Evolutionary conservation across 2,329 filamentous ascomycete genomes (phyloP), one percentile per base, ranked within the genome.

Genomic region (Biscogniauxia sp.): DNA sequence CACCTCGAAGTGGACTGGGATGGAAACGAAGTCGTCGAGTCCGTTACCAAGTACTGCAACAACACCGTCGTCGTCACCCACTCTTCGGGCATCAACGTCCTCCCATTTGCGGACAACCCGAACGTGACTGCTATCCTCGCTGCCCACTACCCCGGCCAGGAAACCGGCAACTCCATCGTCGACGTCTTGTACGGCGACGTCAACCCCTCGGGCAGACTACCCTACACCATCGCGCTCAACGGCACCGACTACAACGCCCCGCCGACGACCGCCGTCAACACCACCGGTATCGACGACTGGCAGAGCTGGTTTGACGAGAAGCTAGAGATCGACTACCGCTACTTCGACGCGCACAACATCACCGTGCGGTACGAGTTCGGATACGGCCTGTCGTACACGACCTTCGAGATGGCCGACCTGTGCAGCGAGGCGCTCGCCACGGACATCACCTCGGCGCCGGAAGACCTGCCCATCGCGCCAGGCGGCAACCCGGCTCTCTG

Each of bases 181-280:
- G 85, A 87, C 64, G 75, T 89, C 13, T 79, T 90, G 13, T 89
- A 86, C 68, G 86, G 87, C 45, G 80, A 79, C 56, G 79, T 82
- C 59, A 86, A 85, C 70, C 85, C 85, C 1, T 82, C 80, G 52
- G 87, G 83, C 59, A 84, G 87, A 70, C 77, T 87, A 1, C 82
- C 86, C 3, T 91, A 91, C 76, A 91, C 88, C n/a, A 84, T 90
- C 67, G 87, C 87, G n/a, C 75, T 77, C 61, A 80, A 82, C 25
- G 83, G 79, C 20, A 77, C 73, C 41, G 78, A 80, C 73, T 79
- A 79, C 72, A 78, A 79, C 52, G 75, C 75, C 0, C 76, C 77
- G 2, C 72, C 74, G 0, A 77, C 74, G 17, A 78, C 76, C 1
- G 70, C 66, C 11, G 63, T 76, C 65, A 72, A 74, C 66, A 77